These are phyloP conservation scores for Aspergillus sp. DNA, from an alignment of 2,329 filamentous ascomycete genomes.

Conservation along the genomic window DNA sequence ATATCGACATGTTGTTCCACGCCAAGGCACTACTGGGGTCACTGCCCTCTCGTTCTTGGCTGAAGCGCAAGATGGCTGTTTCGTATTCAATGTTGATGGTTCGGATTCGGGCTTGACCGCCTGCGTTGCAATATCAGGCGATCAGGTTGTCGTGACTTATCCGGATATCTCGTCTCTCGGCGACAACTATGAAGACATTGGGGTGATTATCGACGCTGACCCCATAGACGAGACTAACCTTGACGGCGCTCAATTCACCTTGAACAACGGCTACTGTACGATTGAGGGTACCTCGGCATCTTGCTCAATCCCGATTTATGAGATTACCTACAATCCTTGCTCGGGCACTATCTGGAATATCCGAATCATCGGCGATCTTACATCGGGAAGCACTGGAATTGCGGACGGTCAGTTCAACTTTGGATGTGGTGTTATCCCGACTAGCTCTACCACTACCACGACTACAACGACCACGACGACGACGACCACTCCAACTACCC, in stretches of 20 bases:
- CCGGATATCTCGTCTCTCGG: neutral
- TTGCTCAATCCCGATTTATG: neutral
- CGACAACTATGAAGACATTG: neutral
- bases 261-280: neutral
- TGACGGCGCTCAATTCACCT: neutral
- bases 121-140: neutral
- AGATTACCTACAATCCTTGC: neutral
- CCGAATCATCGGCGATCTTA: neutral
- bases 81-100: neutral
- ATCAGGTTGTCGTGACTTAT: neutral
- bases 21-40: neutral
- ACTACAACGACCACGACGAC: neutral
- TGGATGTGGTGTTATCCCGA: neutral
- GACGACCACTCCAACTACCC: neutral
- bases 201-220: neutral
- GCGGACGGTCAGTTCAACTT: neutral
- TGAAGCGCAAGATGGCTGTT: neutral
- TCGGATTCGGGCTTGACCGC: neutral
- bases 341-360: neutral
- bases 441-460: neutral
- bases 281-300: neutral
- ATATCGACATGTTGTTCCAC: neutral
- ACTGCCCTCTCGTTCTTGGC: neutral
- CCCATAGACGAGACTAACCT: neutral
- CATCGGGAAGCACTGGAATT: neutral